Evolutionary conservation across 2,329 filamentous ascomycete genomes (phyloP), one percentile per base, ranked within the genome.

Genomic region (Cladophialophora psammophila): DNA sequence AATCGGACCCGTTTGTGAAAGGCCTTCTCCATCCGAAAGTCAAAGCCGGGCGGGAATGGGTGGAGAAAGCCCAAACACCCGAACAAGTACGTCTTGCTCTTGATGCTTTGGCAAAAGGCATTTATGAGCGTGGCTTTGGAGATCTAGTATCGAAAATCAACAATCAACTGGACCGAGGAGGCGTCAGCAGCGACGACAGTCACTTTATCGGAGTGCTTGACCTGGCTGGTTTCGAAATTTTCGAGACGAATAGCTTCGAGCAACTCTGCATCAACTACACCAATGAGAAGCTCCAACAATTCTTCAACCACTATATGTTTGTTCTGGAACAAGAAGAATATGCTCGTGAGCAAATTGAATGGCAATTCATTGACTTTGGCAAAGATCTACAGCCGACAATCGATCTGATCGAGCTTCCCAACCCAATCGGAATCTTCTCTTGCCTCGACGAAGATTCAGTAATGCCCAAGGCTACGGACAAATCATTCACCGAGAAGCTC

Each of bases 241-340:
- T 99, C 74, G 94, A 99, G 73, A 88, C 92, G 75, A 99, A 99
- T 82, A 97, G 94, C 82, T 99, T 99, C 75, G 95, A 99, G 78
- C 95, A 99, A 79, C 86, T 99, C 5, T 99, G 95, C 83, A 99
- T 99, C 85, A 99, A 99, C 80, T 99, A 99, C 80, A 98, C 96
- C 69, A 99, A 99, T 80, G 95, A 99, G 79, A 99, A 97, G 79
- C 87, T 99, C 6, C 95, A 99, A 76, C 95, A 99, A 73, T 99
- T 99, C 79, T 99, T 99, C 86, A 99, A 99, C 75, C 95, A 99
- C 77, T 96, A 99, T 82, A 99, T 99, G 95, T 99, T 99, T 76
- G 95, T 99, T 9, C 84, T 99, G 7, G 95, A 99, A 77, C 95
- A 99, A 76, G 95, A 99, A 78, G 95, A 99, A 78, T 99, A 99